Evolutionary conservation across 306 rosid genomes (phyloP), one percentile per base, ranked within the genome.

Genomic region (Fagus crenata): DNA sequence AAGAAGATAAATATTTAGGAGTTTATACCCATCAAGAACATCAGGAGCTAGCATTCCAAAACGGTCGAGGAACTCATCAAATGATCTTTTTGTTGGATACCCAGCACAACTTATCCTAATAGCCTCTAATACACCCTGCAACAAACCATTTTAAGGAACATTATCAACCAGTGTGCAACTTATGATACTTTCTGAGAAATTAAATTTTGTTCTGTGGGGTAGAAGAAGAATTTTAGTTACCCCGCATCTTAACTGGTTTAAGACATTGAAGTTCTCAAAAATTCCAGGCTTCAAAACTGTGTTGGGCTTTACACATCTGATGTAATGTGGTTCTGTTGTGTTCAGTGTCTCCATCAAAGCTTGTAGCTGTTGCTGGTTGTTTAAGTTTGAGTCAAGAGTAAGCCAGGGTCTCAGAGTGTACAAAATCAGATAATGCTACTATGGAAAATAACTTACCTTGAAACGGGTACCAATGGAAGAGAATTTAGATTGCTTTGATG

Each of bases 71-170:
- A 90, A 92, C 87, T 92, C 97, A 37, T 92, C 93, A 59, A 90
- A 90, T 77, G 96, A 80, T 86, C 96, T 86, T 77, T 90, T 90
- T 63, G 97, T 92, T 70, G 97, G 97, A 85, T 92, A 92, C 67
- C 97, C 96, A 6, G 97, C 97, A 81, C 97, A 92, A 63, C 97
- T 92, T 64, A 92, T 92, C 80, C 97, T 79, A 72, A 92, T 92
- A 36, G 96, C 97, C 84, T 92, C 97, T 31, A 92, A 92, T 53
- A 92, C 97, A 86, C 97, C 97, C 97, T 92, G 89, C 76, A 53
- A 76, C 36, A 72, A 55, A 69, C 49, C 75, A 67, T 61, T 22
- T 39, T 60, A 37, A 76, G 46, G 53, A 72, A 78, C 32, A 49
- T 64, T 67, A 18, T 36, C 32, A 55, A 61, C 15, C 53, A 49